phyloP scores from a whole-genome alignment of 2,329 filamentous ascomycete genomes.

The Botrytis fabae region DNA sequence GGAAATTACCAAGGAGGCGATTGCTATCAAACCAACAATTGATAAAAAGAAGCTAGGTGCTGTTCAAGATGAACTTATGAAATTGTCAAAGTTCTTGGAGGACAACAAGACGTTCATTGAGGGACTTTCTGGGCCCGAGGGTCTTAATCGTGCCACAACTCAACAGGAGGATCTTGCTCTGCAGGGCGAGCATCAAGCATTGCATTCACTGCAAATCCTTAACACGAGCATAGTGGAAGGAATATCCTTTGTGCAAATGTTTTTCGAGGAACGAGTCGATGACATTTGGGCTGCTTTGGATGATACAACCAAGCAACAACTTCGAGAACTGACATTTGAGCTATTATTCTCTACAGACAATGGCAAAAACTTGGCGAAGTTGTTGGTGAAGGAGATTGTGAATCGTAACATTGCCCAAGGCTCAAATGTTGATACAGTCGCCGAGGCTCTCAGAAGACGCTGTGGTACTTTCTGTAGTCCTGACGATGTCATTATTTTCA shows the following conservation, averaged over 20 bases:
- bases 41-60: conserved; percentile 65
- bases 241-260: conserved; percentile 90
- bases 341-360: conserved; percentile 75
- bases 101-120: conserved; percentile 91
- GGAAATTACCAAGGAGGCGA: conserved; percentile 57
- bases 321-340: conserved; percentile 82
- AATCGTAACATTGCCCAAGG: conserved; percentile 97
- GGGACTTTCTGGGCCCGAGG: conserved; percentile 86
- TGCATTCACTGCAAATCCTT: conserved; percentile 81
- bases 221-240: conserved; percentile 92
- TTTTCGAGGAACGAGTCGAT: conserved; percentile 90
- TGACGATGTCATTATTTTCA: conserved; percentile 97
- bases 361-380: conserved; percentile 87
- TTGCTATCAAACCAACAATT: conserved; percentile 68
- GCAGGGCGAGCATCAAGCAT: conserved; percentile 89
- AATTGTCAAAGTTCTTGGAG: conserved; percentile 78
- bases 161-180: conserved; percentile 89
- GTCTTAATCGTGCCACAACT: conserved; percentile 72
- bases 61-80: conserved; percentile 78
- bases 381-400: conserved; percentile 95
- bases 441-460: conserved; percentile 85
- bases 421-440: conserved; percentile 95
- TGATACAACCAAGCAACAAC: conserved; percentile 65
- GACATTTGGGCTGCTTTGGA: conserved; percentile 82
- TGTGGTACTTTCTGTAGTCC: conserved; percentile 98